Evolutionary conservation across 2,329 filamentous ascomycete genomes (phyloP), one percentile per base, ranked within the genome.

Genomic region (Penicillium sclerotigenum): DNA sequence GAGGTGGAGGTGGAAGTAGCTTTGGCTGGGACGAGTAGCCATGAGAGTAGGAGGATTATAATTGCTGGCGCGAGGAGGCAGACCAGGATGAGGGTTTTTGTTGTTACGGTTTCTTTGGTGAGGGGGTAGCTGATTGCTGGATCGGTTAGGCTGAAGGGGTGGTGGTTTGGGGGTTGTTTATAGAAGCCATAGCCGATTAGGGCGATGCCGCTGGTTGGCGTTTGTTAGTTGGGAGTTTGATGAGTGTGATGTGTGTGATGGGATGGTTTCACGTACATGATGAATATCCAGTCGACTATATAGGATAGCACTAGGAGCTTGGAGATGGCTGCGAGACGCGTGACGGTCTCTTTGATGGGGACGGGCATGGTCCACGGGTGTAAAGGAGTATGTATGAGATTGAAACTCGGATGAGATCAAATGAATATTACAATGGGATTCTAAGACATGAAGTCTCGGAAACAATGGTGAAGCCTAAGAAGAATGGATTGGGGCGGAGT

Each of bases 71-170:
- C 79, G 34, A 85, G 71, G 22, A 89, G 77, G 42, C 80, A 80
- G 57, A 87, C 79, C n/a, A 91, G 68, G 16, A 87, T 72, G 13
- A 95, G 80, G 9, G 88, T 78, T 64, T 78, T 81, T 5, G 83
- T 82, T 0, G 87, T 83, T 16, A 97, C 87, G 3, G 87, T 90
- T 66, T 96, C 90, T 22, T 87, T 69, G 47, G 83, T 83, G 65
- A 83, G 86, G 0, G 92, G 91, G 65, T 88, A 95, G 18, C 90
- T 89, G 67, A 97, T 96, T 59, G 84, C 83, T 22, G 87, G 84
- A 67, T 97, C 87, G 60, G 85, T 78, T 7, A 90, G 81, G 33
- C 84, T 86, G 71, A 94, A 93, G 0, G 87, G 86, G 34, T 86
- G 81, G 64, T 85, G 84, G 66, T 86, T 89, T 0, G 89, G 88